Evolutionary conservation across 148 eudicot genomes (phyloP), one percentile per base, ranked within the genome.

Genomic region (Selenicereus undatus): DNA sequence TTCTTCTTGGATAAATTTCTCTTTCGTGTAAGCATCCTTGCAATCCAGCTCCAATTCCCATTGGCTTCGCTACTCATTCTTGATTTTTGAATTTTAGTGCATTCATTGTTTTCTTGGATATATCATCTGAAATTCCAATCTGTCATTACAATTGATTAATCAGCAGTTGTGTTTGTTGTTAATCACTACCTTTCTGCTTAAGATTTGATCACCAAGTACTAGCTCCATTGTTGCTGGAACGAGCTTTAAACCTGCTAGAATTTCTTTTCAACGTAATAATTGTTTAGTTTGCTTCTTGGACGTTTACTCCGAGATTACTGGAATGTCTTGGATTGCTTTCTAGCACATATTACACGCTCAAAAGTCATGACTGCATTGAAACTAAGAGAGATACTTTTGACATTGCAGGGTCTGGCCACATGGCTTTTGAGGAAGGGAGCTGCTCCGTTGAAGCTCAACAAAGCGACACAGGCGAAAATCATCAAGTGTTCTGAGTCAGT

Each of bases 401-500:
- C 36, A 45, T 45, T 81, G 36, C 92, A 95, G 99, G 82, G 92
- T 82, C 54, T 95, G 83, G 86, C 98, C 64, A 79, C 72, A 79
- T 91, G 91, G 95, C 76, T 93, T 78, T 78, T 95, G 83, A 78
- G 86, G 62, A 78, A 77, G 77, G 89, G 89, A 71, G 71, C 81
- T 52, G 71, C 80, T 79, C 88, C 84, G 6, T 56, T 86, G 84
- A 93, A 84, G 82, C 76, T 88, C 48, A 81, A 88, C 20, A 86
- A 89, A 62, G 85, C 81, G 32, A 89, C 89, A 64, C 85, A 48
- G 26, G 88, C 83, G 58, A 95, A 95, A 81, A 84, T 95, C 76
- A 81, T 60, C 24, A 95, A 95, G 85, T 89, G 93, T 80, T 85
- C 94, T 3, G 98, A 95, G 89, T 95, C 98, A 32, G 83, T 95